Evolutionary conservation across 495 filamentous ascomycete species (phyloP), one percentile per base, ranked within the genome.

Genomic region (Neurospora sp.): DNA sequence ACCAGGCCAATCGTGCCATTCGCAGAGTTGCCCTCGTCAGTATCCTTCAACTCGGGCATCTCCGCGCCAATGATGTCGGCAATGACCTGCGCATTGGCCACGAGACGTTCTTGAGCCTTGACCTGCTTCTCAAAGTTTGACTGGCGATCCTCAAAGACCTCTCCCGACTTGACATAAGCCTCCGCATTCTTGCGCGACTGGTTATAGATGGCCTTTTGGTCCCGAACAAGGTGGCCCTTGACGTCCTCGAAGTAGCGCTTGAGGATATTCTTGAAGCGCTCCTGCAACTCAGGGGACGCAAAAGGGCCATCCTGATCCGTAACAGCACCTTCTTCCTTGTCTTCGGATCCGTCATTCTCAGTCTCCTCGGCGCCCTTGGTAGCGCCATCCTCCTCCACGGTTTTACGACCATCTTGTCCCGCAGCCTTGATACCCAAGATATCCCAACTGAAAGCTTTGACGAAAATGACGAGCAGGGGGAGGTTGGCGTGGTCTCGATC

Each of bases 141-240:
- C 79, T 99, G 96, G 20, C 96, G 92, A 78, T 99, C 96, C 79
- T 99, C 96, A 75, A 99, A 99, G 59, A 99, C 94, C 78, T 99
- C 96, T 16, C 96, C 96, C 54, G 96, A 98, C 79, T 97, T 97
- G 76, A 99, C 93, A 79, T 99, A 99, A 7, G 95, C 96, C 80
- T 99, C 96, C 3, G 96, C 94, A 84, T 99, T 98, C 69, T 94
- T 94, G 73, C 93, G 92, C 69, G 90, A 92, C 82, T 99, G 96
- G 35, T 84, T 86, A 73, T 88, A 86, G 42, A 98, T 89, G 8
- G 90, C 89, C 81, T 95, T 93, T 78, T 99, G 96, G 76, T 98
- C 95, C 7, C 92, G 91, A 66, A 96, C 80, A 37, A 99, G 87
- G 81, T 98, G 96, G 7, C 86, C 82, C 81, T 96, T 97, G 80